These are phyloP conservation scores for Cucumis cinereus DNA, from an alignment of 306 rosid species.

Conservation along the genomic window DNA sequence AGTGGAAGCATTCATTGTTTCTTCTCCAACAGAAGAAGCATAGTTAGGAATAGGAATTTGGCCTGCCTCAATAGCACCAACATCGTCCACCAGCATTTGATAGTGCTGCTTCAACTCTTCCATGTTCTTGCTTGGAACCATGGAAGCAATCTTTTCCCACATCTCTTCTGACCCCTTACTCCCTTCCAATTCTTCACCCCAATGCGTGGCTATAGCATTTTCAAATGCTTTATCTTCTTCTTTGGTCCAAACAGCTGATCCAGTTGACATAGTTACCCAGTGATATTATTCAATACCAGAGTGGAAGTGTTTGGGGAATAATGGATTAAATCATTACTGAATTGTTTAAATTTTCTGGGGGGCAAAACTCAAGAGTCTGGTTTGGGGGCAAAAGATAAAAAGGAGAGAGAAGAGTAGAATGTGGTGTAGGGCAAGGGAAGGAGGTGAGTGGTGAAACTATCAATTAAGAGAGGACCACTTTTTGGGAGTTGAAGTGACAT, in stretches of 20 bases:
- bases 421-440: conserved; percentile 44
- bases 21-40: conserved; percentile 9
- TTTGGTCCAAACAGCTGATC: conserved; percentile 46
- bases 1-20: conserved; percentile 31
- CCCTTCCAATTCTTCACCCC: conserved; percentile 34
- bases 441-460: conserved; percentile 56
- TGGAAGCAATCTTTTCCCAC: conserved; percentile 77
- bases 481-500: conserved; percentile 48
- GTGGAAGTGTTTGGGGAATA: conserved; percentile 17
- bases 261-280: conserved; percentile 48
- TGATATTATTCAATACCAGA: conserved; percentile 4
- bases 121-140: conserved; percentile 56
- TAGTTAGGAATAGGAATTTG: conserved; percentile 53
- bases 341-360: conserved; percentile 16
- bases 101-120: conserved; percentile 75
- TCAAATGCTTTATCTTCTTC: conserved; percentile 92
- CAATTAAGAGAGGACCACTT: conserved; percentile 72
- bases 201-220: conserved; percentile 76
- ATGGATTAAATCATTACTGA: not conserved
- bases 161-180: conserved; percentile 36
- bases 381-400: conserved; percentile 22
- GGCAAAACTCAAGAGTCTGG: conserved; percentile 1
- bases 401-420: conserved; percentile 15
- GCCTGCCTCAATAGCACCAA: conserved; percentile 68
- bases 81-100: conserved; percentile 58